These are phyloP conservation scores for Lecanicillium sp. DNA, from an alignment of 2,329 filamentous ascomycete species.

Conservation along the genomic window DNA sequence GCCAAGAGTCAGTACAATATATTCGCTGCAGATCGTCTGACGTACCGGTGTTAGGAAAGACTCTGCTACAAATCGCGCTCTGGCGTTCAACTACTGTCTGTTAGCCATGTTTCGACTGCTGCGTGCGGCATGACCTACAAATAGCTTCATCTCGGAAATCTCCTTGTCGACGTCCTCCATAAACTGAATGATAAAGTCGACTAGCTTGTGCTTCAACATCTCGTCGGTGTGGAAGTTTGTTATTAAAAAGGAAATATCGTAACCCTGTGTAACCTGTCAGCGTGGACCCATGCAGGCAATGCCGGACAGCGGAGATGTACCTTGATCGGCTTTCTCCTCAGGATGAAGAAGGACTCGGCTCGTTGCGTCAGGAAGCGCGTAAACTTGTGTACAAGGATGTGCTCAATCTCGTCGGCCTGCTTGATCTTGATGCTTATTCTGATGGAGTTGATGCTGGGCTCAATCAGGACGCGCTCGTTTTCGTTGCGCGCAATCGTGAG, in stretches of 20 bases:
- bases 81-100: conserved; percentile 73
- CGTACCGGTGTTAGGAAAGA: conserved; percentile 91
- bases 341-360: conserved; percentile 94
- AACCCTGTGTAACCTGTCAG: conserved; percentile 57
- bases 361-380: conserved; percentile 93
- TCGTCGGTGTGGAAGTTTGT: conserved; percentile 98
- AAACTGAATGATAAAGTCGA: conserved; percentile 98
- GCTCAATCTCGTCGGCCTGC: conserved; percentile 97
- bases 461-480: conserved; percentile 92
- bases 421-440: conserved; percentile 98
- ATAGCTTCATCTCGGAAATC: conserved; percentile 99
- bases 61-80: conserved; percentile 95
- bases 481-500: conserved; percentile 90
- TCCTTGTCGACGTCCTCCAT: conserved; percentile 99
- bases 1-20: not conserved
- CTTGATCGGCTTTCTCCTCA: conserved; percentile 92
- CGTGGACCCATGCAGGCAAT: conserved; percentile 15
- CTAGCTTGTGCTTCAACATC: conserved; percentile 98
- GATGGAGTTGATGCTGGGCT: conserved; percentile 94
- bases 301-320: conserved; percentile 39
- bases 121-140: conserved; percentile 56
- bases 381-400: conserved; percentile 97
- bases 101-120: conserved; percentile 16
- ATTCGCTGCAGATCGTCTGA: not conserved
- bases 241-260: conserved; percentile 97